A percentile compares a stretch with the other conserved stretches of the same genome.
Conservation (phyloP, 83 land plant genomes). For the Diphasiastrum complanatum region DNA sequence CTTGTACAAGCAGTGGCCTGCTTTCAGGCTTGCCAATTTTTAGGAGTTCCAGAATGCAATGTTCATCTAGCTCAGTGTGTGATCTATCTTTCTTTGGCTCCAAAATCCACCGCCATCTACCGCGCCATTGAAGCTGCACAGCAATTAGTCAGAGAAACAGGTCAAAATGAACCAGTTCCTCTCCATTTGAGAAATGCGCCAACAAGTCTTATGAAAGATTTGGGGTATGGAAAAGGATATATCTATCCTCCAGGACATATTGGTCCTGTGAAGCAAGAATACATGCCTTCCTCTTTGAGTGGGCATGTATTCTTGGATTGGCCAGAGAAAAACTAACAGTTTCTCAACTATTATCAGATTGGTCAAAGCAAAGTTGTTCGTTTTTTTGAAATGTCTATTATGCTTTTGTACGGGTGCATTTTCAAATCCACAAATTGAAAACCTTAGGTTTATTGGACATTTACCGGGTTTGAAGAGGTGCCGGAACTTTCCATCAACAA, state of each 20-base stretch:
- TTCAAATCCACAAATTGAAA: too few species aligned
- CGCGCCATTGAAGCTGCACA: constrained; percentile 66
- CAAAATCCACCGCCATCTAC: constrained; percentile 81
- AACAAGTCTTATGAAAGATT: constrained; percentile 78
- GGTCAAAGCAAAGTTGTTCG: too few species aligned
- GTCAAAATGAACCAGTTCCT: constrained; percentile 89
- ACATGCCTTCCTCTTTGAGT: constrained; percentile 60
- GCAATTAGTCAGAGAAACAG: constrained; percentile 57
- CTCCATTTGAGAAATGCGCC: constrained; percentile 92
- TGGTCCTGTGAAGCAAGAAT: constrained; percentile 42
- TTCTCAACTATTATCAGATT: too few species aligned
- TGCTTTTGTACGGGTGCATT: too few species aligned
- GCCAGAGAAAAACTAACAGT: too few species aligned
- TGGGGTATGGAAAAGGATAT: constrained; percentile 84
- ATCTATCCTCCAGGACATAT: constrained; percentile 67
- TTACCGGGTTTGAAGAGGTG: too few species aligned
- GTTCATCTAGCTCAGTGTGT: constrained; percentile 89
- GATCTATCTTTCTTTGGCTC: constrained; percentile 76
- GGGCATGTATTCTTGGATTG: constrained; percentile 73
- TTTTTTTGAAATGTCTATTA: too few species aligned
- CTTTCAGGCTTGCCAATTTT: constrained; percentile 91
- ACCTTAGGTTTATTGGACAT: too few species aligned
- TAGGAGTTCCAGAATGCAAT: constrained; percentile 96
- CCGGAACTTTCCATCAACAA: too few species aligned
- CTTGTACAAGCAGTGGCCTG: constrained; percentile 77